Base-by-base conservation (phyloP, 2,329 filamentous ascomycete genomes). In the Cladosporium cucumerinum region DNA sequence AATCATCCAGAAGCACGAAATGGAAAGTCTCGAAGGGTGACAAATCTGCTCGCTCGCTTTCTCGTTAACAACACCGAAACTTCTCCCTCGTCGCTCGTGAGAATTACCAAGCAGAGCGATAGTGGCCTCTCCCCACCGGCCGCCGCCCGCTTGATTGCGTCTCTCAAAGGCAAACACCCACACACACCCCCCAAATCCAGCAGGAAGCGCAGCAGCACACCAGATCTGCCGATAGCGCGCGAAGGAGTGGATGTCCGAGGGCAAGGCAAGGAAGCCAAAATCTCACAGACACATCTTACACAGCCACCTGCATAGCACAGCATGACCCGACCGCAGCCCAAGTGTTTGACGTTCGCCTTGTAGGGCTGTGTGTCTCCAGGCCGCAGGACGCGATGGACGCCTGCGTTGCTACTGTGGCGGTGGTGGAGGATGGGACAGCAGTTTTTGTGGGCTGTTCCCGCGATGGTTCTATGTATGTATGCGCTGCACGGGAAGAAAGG, bases 341-440 rank as follows among this genome's bases (percentile, higher is more conserved):
- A 43, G 18, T 28, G 2, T 48, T 26, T 54, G 23, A 30, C 12
- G 26, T 52, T 61, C 46, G 59, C 59, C 59, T 61, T 43, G 48
- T 52, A 61, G 30, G 59, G 59, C 59, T 61, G 58, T 6, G 28
- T 30, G 32, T 34, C 32, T 34, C 32, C 32, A 34, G 12, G 32
- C 32, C 32, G 32, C 32, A 34, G 32, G 32, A 34, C 54, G 55
- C 49, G 49, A 62, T 62, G 60, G 60, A 62, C 49, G 60, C 16
- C 60, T 62, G 60, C 60, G 49, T 62, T 62, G 60, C 60, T 54
- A 62, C 60, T 54, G 60, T 62, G 60, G 58, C 58, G 51, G 51
- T 57, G 54, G 28, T 34, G 28, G 54, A 8, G 26, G 18, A 30
- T 52, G 26, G 21, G 30, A 21, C n/a, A 32, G 23, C n/a, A 26